A percentile compares a stretch with the other conserved stretches of the same genome.
These are phyloP conservation scores for Onygenales sp. DNA, from an alignment of 2,329 filamentous ascomycete species.

Conservation along the genomic window DNA sequence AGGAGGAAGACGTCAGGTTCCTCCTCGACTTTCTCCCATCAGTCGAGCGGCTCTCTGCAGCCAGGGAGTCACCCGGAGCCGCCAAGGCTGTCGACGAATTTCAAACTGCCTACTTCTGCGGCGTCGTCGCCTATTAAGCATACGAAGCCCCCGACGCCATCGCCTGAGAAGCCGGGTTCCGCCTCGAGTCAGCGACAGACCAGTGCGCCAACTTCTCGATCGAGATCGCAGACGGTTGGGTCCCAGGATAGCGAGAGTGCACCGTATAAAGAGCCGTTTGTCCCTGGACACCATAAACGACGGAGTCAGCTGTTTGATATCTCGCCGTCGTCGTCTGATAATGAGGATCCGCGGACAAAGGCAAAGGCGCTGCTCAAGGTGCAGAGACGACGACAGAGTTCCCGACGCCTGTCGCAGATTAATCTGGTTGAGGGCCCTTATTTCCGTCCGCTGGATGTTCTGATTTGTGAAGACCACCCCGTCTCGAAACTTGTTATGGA, in stretches of 20 bases:
- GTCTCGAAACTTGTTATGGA: slow-evolving; percentile 99
- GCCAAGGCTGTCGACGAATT: slow-evolving; percentile 47
- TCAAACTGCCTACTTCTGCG: slow-evolving; percentile 41
- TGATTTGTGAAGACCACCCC: slow-evolving; percentile 96
- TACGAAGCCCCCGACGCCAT: slow-evolving; percentile 30
- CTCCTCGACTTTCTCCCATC: slow-evolving; percentile 70
- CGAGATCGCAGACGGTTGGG: slow-evolving; percentile 83
- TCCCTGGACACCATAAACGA: slow-evolving; percentile 69
- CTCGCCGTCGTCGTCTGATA: slow-evolving; percentile 95
- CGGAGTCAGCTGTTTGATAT: slow-evolving; percentile 92
- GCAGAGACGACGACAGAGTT: slow-evolving; percentile 88
- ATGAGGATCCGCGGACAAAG: slow-evolving; percentile 86
- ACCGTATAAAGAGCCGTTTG: slow-evolving; percentile 53
- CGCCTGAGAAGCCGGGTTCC: slow-evolving; percentile 55
- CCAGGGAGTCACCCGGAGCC: slow-evolving; percentile 64
- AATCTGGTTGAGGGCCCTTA: slow-evolving; percentile 72
- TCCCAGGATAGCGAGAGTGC: slow-evolving; percentile 82
- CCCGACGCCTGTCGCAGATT: slow-evolving; percentile 86
- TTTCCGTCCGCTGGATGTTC: slow-evolving; percentile 83
- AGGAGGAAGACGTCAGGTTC: slow-evolving; percentile 88
- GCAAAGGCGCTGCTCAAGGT: slow-evolving; percentile 85
- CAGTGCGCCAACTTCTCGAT: slow-evolving; percentile 53
- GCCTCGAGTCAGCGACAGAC: slow-evolving; percentile 46
- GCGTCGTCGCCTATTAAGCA: slow-evolving; percentile 46
- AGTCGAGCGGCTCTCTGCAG: slow-evolving; percentile 54